Conservation (phyloP, 371 early-diverging fungal species). For the Circinella umbellata region DNA sequence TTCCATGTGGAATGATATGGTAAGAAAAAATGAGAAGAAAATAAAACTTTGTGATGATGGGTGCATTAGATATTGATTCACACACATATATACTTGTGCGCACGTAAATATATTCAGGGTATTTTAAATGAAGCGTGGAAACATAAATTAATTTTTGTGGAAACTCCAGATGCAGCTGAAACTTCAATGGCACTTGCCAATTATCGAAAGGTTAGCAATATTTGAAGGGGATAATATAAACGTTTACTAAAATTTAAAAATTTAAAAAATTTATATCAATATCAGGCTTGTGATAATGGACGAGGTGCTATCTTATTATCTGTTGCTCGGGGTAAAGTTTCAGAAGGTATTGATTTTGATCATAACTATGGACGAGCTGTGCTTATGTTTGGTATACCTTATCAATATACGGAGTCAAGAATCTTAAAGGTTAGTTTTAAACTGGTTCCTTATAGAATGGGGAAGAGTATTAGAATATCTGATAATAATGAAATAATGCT, state of each 20-base stretch:
- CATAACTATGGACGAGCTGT: conserved; percentile 99
- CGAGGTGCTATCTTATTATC: conserved; percentile 98
- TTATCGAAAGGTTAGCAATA: conserved; percentile 73
- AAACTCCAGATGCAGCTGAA: conserved; percentile 99
- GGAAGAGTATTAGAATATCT: not conserved
- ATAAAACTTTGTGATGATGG: too few relatives aligned
- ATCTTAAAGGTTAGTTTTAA: conserved; percentile 75
- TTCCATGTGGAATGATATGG: conserved; percentile 97
- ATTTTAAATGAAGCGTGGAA: conserved; percentile 95
- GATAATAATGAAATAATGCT: not conserved
- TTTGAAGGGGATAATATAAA: too few relatives aligned
- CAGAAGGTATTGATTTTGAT: conserved; percentile 99
- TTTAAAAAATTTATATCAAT: too few relatives aligned
- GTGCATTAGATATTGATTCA: too few relatives aligned
- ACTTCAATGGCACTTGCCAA: conserved; percentile 96
- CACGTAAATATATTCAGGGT: conserved; percentile 68
- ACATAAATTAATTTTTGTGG: conserved; percentile 98
- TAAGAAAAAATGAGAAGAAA: conserved; percentile 16
- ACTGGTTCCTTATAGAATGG: not conserved
- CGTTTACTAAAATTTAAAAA: too few relatives aligned
- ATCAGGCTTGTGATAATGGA: conserved; percentile 96
- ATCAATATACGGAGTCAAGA: conserved; percentile 98
- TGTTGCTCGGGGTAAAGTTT: conserved; percentile 99
- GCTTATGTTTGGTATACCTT: conserved; percentile 99
- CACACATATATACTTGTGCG: too few relatives aligned